phyloP scores from a whole-genome alignment of 108 stramenopile genomes.

The Cyclotella baltica region DNA sequence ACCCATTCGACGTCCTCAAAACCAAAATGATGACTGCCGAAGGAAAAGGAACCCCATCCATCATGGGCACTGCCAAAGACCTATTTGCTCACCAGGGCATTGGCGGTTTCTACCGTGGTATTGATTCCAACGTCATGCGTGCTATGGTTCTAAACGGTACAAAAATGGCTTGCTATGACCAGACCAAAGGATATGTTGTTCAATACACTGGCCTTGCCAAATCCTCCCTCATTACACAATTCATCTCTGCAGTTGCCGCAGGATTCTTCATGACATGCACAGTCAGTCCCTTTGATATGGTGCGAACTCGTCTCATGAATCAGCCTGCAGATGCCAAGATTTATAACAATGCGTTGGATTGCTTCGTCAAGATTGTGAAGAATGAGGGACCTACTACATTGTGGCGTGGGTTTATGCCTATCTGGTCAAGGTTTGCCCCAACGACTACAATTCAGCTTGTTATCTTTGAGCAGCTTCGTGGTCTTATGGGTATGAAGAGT shows the following conservation, averaged over 20 bases:
- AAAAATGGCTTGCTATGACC: slow-evolving; percentile 94
- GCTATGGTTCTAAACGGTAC: slow-evolving; percentile 95
- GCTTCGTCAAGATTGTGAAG: slow-evolving; percentile 85
- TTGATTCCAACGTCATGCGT: slow-evolving; percentile 90
- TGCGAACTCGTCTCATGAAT: slow-evolving; percentile 92
- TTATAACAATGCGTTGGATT: slow-evolving; percentile 87
- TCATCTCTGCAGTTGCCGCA: slow-evolving; percentile 80
- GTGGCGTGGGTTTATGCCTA: slow-evolving; percentile 94
- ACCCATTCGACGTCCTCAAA: slow-evolving; percentile 94
- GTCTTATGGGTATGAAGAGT: slow-evolving; percentile 83
- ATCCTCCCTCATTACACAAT: slow-evolving; percentile 66
- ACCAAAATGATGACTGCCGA: slow-evolving; percentile 89
- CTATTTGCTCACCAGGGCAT: slow-evolving; percentile 80
- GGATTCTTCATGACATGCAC: slow-evolving; percentile 97
- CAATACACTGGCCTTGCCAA: slow-evolving; percentile 63
- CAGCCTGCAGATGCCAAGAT: slow-evolving; percentile 91
- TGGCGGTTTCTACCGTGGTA: slow-evolving; percentile 93
- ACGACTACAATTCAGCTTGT: slow-evolving; percentile 91
- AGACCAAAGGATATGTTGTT: slow-evolving; percentile 86
- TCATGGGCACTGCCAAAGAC: slow-evolving; percentile 68
- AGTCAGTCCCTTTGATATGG: slow-evolving; percentile 91
- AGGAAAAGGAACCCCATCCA: slow-evolving; percentile 69
- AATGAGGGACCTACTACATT: slow-evolving; percentile 85
- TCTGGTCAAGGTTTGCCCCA: slow-evolving; percentile 94
- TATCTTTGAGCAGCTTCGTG: slow-evolving; percentile 89